These are phyloP conservation scores for Sugiyamaella americana DNA, from an alignment of 805 yeast genomes.

Conservation along the genomic window DNA sequence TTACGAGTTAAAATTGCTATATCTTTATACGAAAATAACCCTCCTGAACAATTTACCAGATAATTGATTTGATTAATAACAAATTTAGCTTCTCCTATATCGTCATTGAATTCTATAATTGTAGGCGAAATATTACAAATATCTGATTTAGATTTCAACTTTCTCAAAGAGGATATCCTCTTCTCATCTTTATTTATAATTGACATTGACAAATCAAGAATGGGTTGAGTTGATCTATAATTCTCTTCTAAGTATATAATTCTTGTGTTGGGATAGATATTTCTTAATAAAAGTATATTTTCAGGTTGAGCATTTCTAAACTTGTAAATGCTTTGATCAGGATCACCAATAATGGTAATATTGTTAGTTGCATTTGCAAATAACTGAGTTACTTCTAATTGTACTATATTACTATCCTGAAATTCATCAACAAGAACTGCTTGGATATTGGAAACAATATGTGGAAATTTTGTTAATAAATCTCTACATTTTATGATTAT, in stretches of 20 bases:
- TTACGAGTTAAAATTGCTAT: slow-evolving; percentile 69
- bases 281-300: slow-evolving; percentile 55
- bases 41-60: slow-evolving; percentile 40
- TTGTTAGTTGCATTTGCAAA: slow-evolving; percentile 34
- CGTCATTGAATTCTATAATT: slow-evolving; percentile 30
- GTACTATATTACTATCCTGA: slow-evolving; percentile 83
- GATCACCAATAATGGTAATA: slow-evolving; percentile 90
- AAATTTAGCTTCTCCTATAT: slow-evolving; percentile 51
- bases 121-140: too few relatives aligned
- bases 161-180: slow-evolving; percentile 18
- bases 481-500: slow-evolving; percentile 51
- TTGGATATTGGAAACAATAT: slow-evolving; percentile 44
- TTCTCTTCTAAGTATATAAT: slow-evolving; percentile 54
- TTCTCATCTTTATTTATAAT: slow-evolving; percentile 54
- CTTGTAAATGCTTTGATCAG: slow-evolving; percentile 90
- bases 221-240: slow-evolving; percentile 71
- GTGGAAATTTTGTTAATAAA: slow-evolving; percentile 41
- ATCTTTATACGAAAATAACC: slow-evolving; percentile 47
- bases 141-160: background rate
- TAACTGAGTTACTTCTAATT: slow-evolving; percentile 57
- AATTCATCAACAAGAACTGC: slow-evolving; percentile 91
- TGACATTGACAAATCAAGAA: slow-evolving; percentile 56
- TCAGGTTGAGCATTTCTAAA: slow-evolving; percentile 73
- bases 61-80: slow-evolving; percentile 51
- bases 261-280: slow-evolving; percentile 31